Percentiles rank a stretch among this genome's conserved stretches.
phyloP scores from a whole-genome alignment of 2,329 filamentous ascomycete genomes.

The Trichoderma hamatum region DNA sequence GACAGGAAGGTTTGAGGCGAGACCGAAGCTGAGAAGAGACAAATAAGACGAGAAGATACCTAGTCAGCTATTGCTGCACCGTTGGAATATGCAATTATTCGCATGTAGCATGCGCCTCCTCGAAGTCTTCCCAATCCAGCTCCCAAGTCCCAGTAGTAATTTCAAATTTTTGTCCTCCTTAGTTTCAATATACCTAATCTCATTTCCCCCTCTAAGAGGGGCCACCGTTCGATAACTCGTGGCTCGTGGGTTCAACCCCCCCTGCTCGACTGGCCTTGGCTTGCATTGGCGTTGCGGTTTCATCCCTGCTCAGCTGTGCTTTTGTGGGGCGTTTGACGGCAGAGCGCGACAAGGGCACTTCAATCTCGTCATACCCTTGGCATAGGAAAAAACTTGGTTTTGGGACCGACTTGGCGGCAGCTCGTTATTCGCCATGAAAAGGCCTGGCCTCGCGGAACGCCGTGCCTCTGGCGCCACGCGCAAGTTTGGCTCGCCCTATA shows the following conservation, averaged over 20 bases:
- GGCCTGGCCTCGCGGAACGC: background rate
- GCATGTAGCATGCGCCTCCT: constrained; percentile 3
- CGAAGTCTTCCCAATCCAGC: too few relatives aligned
- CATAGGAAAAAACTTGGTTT: background rate
- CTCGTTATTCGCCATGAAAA: background rate
- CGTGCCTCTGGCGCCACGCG: background rate
- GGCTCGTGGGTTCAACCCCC: constrained; percentile 9
- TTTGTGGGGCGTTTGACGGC: constrained; percentile 20
- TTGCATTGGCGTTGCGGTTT: constrained; percentile 4
- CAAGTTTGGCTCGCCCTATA: background rate
- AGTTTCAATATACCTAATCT: constrained; percentile 23
- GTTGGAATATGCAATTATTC: constrained; percentile 23
- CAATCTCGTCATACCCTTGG: constrained; percentile 27
- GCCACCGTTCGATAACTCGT: constrained; percentile 25
- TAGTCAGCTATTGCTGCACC: background rate
- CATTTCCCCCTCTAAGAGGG: constrained; percentile 20
- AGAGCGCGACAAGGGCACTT: constrained; percentile 23
- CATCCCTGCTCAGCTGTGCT: constrained; percentile 27
- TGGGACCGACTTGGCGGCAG: background rate
- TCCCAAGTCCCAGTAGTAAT: background rate
- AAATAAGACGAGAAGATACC: background rate
- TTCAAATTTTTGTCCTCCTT: background rate
- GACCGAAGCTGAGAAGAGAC: background rate
- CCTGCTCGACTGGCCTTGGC: constrained; percentile 14
- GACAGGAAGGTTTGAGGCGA: background rate